Percentiles rank a stretch among this genome's conserved stretches.
phyloP scores from a whole-genome alignment of 108 stramenopile species.

The Stephanodiscus minutulus region DNA sequence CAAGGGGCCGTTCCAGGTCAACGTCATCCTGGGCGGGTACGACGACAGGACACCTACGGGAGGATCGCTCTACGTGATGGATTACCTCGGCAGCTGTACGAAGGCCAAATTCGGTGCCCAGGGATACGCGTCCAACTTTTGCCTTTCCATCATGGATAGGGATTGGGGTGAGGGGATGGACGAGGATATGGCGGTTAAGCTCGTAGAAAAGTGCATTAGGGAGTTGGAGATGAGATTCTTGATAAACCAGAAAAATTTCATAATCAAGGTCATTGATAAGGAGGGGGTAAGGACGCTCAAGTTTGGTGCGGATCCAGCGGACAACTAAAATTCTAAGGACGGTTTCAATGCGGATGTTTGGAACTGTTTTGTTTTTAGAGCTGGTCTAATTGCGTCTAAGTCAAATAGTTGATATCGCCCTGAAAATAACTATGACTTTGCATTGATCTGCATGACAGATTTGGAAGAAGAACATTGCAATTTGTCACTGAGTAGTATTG shows the following conservation, averaged over 20 bases:
- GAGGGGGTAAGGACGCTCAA: conserved; percentile 82
- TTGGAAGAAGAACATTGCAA: not conserved
- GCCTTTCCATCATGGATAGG: conserved; percentile 93
- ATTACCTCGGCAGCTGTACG: conserved; percentile 89
- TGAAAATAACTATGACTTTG: no score
- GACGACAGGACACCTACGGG: conserved; percentile 65
- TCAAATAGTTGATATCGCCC: not conserved
- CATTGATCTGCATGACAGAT: not conserved
- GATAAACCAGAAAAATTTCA: conserved; percentile 92
- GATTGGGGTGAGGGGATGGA: conserved; percentile 85
- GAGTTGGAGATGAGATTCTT: conserved; percentile 93
- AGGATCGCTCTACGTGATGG: conserved; percentile 89
- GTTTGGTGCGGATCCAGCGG: conserved; percentile 79
- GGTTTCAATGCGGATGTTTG: not conserved
- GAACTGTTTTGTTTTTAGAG: not conserved
- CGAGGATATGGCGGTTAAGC: conserved; percentile 81
- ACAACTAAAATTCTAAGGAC: conserved; percentile 40
- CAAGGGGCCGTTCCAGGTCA: conserved; percentile 96
- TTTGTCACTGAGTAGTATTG: not conserved
- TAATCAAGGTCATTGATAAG: conserved; percentile 93
- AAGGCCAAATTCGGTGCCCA: conserved; percentile 85
- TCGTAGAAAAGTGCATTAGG: conserved; percentile 87
- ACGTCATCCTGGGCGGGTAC: conserved; percentile 91
- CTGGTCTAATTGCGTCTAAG: not conserved
- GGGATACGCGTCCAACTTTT: conserved; percentile 95